Evolutionary conservation across 345 rosid species (phyloP).

Genomic region (Schrenkiella parvula): DNA sequence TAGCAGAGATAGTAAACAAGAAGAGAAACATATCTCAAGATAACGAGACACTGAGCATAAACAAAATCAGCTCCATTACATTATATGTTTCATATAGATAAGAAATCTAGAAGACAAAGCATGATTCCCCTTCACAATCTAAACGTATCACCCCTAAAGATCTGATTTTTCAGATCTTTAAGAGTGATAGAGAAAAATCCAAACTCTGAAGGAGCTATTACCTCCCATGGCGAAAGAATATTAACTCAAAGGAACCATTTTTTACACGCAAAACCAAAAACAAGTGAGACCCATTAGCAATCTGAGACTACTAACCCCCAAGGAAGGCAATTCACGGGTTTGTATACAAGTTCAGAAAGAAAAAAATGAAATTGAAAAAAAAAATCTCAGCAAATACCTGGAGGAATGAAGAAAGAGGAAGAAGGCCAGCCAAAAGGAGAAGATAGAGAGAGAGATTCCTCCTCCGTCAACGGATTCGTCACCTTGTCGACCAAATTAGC

Average conservation of each 20-base stretch:
- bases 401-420: conserved; percentile 34
- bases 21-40: not conserved
- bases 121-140: not conserved
- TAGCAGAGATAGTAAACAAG: not conserved
- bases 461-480: conserved; percentile 32
- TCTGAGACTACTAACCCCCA: not conserved
- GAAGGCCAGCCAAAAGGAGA: conserved; percentile 45
- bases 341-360: not conserved
- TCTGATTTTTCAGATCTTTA: not conserved
- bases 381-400: conserved; percentile 9
- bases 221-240: not conserved
- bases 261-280: not conserved
- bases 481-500: conserved; percentile 28
- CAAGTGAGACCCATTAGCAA: not conserved
- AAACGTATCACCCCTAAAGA: not conserved
- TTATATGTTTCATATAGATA: not conserved
- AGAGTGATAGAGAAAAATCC: not conserved
- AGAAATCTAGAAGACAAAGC: not conserved
- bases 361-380: not conserved
- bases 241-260: not conserved
- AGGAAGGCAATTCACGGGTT: not conserved
- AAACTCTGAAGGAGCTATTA: not conserved
- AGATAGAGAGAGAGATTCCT: conserved; percentile 34
- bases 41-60: not conserved
- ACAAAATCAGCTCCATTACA: not conserved